Evolutionary conservation across 768 basidiomycete genomes (phyloP).

Genomic region (Trametopsis cervina): DNA sequence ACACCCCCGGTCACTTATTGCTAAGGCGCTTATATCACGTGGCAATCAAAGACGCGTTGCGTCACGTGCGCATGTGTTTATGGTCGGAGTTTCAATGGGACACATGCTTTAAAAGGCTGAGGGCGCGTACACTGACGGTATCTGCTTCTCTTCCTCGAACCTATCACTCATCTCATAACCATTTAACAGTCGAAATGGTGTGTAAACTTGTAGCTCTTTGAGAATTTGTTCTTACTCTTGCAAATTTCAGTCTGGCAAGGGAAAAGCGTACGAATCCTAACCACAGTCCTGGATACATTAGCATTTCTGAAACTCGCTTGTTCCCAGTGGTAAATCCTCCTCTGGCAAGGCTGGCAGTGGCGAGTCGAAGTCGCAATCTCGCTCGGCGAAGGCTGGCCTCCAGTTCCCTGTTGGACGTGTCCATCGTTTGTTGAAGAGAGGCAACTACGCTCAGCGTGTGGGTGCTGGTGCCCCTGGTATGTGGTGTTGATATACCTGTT

Average conservation of each 20-base stretch:
- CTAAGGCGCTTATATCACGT: too few relatives aligned
- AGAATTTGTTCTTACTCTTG: conserved; percentile 10
- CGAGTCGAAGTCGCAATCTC: conserved; percentile 54
- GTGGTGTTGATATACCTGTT: conserved; percentile 10
- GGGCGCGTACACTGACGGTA: conserved; percentile 19
- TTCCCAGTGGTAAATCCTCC: conserved; percentile 37
- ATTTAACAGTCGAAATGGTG: conserved; percentile 29
- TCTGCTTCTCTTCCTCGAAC: conserved; percentile 16
- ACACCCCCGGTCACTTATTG: too few relatives aligned
- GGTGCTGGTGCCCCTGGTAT: conserved; percentile 62
- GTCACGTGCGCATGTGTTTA: conserved; percentile 15
- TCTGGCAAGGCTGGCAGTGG: conserved; percentile 38
- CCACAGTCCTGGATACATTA: not conserved
- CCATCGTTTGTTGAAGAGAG: conserved; percentile 68
- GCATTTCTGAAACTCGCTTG: conserved; percentile 3
- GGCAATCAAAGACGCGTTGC: not conserved
- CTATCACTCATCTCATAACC: conserved; percentile 19
- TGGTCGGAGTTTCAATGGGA: conserved; percentile 20
- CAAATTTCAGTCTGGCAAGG: conserved; percentile 43
- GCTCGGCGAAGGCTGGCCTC: conserved; percentile 57
- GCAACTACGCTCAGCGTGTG: conserved; percentile 67
- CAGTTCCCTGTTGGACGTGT: conserved; percentile 83
- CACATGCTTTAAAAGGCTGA: conserved; percentile 22
- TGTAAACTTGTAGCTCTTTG: conserved; percentile 5
- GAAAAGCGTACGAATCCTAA: conserved; percentile 37